Evolutionary conservation across 495 filamentous ascomycete species (phyloP).

Genomic region (Aspergillus bertholletiae): DNA sequence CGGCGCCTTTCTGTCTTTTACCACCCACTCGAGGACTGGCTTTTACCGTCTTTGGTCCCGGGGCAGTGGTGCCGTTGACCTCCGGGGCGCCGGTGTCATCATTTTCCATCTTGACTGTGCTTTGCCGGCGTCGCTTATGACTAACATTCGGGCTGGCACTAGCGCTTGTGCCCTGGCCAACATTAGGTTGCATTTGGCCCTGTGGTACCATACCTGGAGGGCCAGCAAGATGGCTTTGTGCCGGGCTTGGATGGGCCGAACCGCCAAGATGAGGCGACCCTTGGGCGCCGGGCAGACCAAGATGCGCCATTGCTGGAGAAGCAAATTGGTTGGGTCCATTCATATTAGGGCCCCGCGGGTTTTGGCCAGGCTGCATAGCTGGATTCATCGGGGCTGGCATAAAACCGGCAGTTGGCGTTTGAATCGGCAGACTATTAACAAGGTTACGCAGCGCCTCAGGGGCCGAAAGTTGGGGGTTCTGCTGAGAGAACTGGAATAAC

Average conservation of each 20-base stretch:
- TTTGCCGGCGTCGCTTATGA: conserved; percentile 73
- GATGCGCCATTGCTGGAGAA: conserved; percentile 49
- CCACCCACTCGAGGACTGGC: conserved; percentile 50
- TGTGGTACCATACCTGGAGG: conserved; percentile 66
- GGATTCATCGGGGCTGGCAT: conserved; percentile 33
- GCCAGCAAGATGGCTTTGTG: conserved; percentile 38
- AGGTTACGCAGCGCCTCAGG: conserved; percentile 61
- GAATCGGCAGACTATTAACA: conserved; percentile 39
- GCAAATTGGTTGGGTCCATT: conserved; percentile 46
- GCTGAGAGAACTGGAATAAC: conserved; percentile 58
- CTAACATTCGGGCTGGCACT: conserved; percentile 81
- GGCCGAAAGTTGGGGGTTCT: conserved; percentile 54
- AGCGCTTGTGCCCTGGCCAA: conserved; percentile 68
- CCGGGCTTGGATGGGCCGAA: conserved; percentile 46
- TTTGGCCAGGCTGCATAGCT: conserved; percentile 32
- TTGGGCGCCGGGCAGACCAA: conserved; percentile 41
- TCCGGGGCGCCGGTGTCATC: conserved; percentile 52
- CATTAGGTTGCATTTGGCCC: conserved; percentile 57
- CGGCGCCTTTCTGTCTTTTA: conserved; percentile 53
- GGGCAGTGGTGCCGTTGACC: conserved; percentile 44
- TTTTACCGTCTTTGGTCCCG: conserved; percentile 48
- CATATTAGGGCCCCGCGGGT: conserved; percentile 25
- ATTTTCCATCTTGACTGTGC: conserved; percentile 72
- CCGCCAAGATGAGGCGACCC: conserved; percentile 42
- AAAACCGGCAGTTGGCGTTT: conserved; percentile 29